Base-by-base conservation (phyloP, 2,329 filamentous ascomycete species). In the Zarea fungicola region DNA sequence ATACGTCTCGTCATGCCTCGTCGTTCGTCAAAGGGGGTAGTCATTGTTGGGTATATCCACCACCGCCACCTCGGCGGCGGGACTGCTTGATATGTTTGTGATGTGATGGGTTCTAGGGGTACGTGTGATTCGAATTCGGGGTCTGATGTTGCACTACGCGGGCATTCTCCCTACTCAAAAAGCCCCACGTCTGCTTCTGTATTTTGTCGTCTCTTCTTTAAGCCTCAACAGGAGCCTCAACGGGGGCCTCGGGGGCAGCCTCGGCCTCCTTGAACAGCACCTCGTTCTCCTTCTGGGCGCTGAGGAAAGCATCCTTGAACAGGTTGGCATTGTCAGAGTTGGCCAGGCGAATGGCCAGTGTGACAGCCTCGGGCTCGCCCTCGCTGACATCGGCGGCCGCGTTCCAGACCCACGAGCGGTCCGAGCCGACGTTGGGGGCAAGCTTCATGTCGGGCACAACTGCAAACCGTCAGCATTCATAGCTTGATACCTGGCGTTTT, bases 341-440 rank as follows among this genome's bases (percentile, higher is more conserved):
- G 74, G 87, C 92, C 64, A 99, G 96, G 60, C 93, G 90, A 62
- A 99, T 97, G 57, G 93, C 93, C 63, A 99, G 80, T 48, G 93
- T 99, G 64, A 90, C 85, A 49, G 91, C 89, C 79, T 99, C 93
- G 55, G 93, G 87, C 76, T 96, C 92, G 54, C 93, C 93, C 79
- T 99, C 93, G 65, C 89, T 96, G 61, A 97, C 92, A 78, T 99
- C 93, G 58, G 93, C 93, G 51, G 91, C 87, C 52, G 91, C 92
- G 65, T 96, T 97, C 93, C 93, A 99, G 59, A 99, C 93, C 93
- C 93, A 99, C 76, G 87, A 95, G 70, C 93, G 87, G 77, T 99
- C 93, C 63, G 89, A 95, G 64, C 93, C 93, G 59, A 97, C 91
- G 69, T 99, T 99, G 72, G 93, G 90, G 54, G 88, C 92, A 56